phyloP scores from a whole-genome alignment of 2,329 filamentous ascomycete species.

The Thielaviopsis populi region DNA sequence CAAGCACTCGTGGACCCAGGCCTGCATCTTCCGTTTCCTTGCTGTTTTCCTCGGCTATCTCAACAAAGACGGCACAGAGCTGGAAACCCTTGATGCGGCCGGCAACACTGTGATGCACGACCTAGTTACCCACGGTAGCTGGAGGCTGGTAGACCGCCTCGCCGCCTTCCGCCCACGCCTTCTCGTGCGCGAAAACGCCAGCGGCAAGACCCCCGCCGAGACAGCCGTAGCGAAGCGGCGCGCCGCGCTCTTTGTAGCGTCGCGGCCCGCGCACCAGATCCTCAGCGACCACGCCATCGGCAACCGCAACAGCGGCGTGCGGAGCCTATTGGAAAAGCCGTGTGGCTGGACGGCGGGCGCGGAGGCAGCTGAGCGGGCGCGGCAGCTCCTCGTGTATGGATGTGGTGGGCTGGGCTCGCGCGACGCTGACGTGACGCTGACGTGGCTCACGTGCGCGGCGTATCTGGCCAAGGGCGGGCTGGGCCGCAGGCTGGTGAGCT shows the following conservation, averaged over 20 bases:
- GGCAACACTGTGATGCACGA: slow-evolving; percentile 33
- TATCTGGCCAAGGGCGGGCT: slow-evolving; percentile 19
- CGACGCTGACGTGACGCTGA: not conserved
- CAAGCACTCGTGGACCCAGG: not conserved
- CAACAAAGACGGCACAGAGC: not conserved
- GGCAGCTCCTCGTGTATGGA: not conserved
- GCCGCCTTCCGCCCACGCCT: slow-evolving; percentile 43
- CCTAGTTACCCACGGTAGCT: slow-evolving; percentile 29
- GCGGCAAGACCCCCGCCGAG: slow-evolving; percentile 58
- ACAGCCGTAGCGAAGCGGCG: slow-evolving; percentile 37
- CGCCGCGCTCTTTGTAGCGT: not conserved
- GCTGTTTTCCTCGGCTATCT: not conserved
- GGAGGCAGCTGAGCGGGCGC: not conserved
- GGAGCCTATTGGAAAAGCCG: not conserved
- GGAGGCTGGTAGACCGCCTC: slow-evolving; percentile 29
- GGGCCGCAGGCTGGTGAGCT: slow-evolving; percentile 36
- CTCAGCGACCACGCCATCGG: not conserved
- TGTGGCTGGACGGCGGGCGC: not conserved
- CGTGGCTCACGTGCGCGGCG: not conserved
- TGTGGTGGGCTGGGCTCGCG: not conserved
- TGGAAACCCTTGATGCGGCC: not conserved
- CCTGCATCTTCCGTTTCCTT: not conserved
- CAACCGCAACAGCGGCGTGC: not conserved
- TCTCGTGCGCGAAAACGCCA: slow-evolving; percentile 57
- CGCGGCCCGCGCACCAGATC: no score